These are phyloP conservation scores for Bolboschoenus planiculmis DNA, from an alignment of 176 grass and related monocot species.

Conservation along the genomic window DNA sequence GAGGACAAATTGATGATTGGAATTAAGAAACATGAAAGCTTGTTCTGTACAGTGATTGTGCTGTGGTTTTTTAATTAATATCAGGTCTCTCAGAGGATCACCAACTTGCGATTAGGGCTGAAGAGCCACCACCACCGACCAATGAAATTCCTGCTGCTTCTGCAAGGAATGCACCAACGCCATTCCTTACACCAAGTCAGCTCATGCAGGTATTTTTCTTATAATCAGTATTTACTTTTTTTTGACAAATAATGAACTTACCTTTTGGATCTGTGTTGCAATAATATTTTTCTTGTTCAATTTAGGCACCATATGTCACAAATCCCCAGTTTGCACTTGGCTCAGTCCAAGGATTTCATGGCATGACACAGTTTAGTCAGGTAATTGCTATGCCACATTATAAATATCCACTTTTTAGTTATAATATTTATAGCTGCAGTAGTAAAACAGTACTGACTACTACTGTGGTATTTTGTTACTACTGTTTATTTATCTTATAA, in stretches of 20 bases:
- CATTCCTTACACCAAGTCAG: conserved; percentile 55
- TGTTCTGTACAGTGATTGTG: conserved; percentile 4
- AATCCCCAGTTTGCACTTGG: conserved; percentile 57
- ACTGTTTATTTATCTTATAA: not conserved
- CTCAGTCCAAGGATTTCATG: conserved; percentile 66
- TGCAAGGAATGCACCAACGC: conserved; percentile 45
- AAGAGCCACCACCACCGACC: conserved; percentile 26
- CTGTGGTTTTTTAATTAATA: conserved; percentile 20
- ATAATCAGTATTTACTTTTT: not conserved
- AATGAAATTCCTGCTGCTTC: conserved; percentile 55
- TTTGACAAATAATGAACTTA: not conserved
- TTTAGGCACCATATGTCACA: conserved; percentile 55
- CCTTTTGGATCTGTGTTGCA: not conserved
- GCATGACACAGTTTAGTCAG: conserved; percentile 76
- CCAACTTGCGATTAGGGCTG: conserved; percentile 39
- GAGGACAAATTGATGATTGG: not conserved
- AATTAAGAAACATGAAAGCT: not conserved
- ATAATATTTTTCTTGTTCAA: conserved; percentile 18
- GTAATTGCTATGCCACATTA: conserved; percentile 28
- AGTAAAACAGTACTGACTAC: not conserved
- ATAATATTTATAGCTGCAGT: not conserved
- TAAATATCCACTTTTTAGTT: not conserved
- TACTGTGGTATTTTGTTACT: not conserved
- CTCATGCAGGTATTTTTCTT: conserved; percentile 65
- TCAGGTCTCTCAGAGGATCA: conserved; percentile 46